Evolutionary conservation across 371 early-diverging fungal genomes (phyloP).

Genomic region (Haplosporangium sp.): DNA sequence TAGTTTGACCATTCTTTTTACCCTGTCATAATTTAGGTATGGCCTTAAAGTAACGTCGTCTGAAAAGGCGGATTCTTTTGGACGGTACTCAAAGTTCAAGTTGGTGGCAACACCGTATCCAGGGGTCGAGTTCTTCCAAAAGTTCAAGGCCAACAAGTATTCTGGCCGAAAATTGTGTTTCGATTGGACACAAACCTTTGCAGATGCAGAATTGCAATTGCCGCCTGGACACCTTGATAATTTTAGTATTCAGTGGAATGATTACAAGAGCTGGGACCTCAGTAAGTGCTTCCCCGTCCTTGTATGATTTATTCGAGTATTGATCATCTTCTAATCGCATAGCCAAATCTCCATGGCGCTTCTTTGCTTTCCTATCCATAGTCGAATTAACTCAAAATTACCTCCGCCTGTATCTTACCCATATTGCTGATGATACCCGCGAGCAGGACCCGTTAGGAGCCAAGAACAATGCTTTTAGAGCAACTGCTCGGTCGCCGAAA

Average conservation of each 20-base stretch:
- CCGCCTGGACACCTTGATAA: conserved; percentile 36
- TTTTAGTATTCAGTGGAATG: conserved; percentile 40
- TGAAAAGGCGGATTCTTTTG: conserved; percentile 52
- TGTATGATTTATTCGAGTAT: not conserved
- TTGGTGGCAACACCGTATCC: conserved; percentile 54
- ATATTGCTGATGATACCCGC: conserved; percentile 42
- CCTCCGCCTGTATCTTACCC: conserved; percentile 47
- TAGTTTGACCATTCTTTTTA: not conserved
- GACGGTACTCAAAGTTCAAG: conserved; percentile 52
- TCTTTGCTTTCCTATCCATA: conserved; percentile 7
- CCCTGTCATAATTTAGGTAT: conserved; percentile 17
- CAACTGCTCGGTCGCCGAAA: conserved; percentile 11
- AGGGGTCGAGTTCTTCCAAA: conserved; percentile 54
- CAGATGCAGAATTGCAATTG: conserved; percentile 50
- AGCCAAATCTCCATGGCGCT: not conserved
- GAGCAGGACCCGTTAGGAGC: conserved; percentile 5
- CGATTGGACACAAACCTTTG: conserved; percentile 53
- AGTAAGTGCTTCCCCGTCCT: conserved; percentile 26
- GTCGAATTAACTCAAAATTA: conserved; percentile 56
- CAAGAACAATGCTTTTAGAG: not conserved
- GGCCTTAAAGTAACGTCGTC: conserved; percentile 53
- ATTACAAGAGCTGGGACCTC: conserved; percentile 53
- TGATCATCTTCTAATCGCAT: not conserved
- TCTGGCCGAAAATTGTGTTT: conserved; percentile 48
- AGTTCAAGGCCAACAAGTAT: conserved; percentile 55